phyloP scores from a whole-genome alignment of 208 protist genomes.

The Balamuthia mandrillaris region DNA sequence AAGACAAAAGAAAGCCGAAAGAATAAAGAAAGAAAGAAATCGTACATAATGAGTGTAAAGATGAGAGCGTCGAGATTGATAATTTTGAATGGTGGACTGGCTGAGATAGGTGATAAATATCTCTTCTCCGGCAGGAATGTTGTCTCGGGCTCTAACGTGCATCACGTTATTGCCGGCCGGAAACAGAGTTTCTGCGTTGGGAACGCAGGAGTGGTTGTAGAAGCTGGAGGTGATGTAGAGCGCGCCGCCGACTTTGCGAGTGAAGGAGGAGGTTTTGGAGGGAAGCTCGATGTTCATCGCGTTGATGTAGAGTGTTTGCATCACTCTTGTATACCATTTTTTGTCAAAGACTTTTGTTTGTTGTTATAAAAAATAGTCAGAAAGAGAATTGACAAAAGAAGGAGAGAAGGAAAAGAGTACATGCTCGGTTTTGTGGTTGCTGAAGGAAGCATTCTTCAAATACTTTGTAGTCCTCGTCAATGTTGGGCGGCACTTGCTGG shows the following conservation, averaged over 20 bases:
- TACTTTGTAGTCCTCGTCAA: background rate
- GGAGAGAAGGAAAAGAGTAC: background rate
- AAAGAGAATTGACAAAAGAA: background rate
- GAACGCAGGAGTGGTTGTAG: constrained; percentile 27
- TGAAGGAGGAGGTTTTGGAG: too few relatives aligned
- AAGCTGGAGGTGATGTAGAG: constrained; percentile 23
- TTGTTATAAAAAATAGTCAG: background rate
- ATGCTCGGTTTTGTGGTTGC: background rate
- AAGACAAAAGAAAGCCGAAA: background rate
- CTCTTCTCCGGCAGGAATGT: background rate
- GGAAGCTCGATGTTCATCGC: background rate
- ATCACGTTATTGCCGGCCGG: background rate
- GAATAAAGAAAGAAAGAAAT: background rate
- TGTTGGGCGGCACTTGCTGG: background rate
- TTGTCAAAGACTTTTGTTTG: background rate
- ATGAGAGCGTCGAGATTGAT: background rate
- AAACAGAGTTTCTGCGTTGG: background rate
- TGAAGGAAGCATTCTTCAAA: constrained; percentile 12
- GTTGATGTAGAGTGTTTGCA: constrained; percentile 24
- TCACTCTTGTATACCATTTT: background rate
- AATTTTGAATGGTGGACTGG: background rate
- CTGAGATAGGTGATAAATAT: background rate
- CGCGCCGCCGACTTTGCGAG: background rate
- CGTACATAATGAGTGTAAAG: constrained; percentile 1
- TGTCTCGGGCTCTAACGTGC: background rate